Conservation (phyloP, 2,329 filamentous ascomycete species). For the Ophiostoma sp. region DNA sequence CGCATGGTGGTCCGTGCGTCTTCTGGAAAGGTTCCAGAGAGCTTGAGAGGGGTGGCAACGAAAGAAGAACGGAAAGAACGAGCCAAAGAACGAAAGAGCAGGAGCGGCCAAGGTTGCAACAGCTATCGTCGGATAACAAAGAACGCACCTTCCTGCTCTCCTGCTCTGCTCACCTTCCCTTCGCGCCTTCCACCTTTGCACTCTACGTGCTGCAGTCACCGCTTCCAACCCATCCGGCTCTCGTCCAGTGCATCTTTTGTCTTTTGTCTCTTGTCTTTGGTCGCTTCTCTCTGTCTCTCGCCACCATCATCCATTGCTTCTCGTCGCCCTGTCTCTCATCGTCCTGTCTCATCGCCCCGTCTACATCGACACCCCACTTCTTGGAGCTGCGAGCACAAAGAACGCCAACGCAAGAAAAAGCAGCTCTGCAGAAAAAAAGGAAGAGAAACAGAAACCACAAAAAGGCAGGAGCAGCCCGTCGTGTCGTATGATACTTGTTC, state of each 20-base stretch:
- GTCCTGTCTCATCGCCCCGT: background rate
- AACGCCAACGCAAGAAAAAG: conserved; percentile 13
- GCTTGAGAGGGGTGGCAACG: conserved; percentile 20
- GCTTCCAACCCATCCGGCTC: too few species aligned
- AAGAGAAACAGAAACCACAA: background rate
- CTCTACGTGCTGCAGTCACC: too few species aligned
- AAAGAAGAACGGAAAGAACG: background rate
- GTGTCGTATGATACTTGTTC: background rate
- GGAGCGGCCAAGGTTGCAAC: too few species aligned
- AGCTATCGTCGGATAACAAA: background rate
- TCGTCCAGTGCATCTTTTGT: background rate
- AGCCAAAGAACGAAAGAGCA: background rate
- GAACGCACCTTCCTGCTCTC: background rate
- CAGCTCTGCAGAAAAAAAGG: background rate
- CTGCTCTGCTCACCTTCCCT: too few species aligned
- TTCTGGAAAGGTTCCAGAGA: conserved; percentile 29
- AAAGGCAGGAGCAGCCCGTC: background rate
- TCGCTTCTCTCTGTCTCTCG: background rate
- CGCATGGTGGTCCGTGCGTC: conserved; percentile 28
- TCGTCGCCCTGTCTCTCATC: too few species aligned
- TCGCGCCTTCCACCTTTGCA: too few species aligned
- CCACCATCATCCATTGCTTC: too few species aligned
- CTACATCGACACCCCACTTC: conserved; percentile 11
- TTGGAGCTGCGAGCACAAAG: conserved; percentile 17
- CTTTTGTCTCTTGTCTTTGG: background rate